Evolutionary conservation across 805 yeast species (phyloP).

Genomic region (Lipomyces kockii): DNA sequence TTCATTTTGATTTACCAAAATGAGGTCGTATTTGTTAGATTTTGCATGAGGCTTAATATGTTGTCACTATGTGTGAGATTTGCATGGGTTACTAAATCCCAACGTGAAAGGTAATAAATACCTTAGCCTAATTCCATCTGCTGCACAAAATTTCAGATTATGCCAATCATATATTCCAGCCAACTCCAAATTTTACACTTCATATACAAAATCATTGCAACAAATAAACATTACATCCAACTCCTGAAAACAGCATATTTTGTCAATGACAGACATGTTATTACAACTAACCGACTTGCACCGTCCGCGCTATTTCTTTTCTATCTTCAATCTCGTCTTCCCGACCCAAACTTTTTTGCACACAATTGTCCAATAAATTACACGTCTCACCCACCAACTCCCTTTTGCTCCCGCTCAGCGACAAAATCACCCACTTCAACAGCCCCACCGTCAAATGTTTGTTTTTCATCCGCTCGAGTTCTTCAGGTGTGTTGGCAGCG

Average conservation of each 20-base stretch:
- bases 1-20: no score
- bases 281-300: not conserved
- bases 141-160: not conserved
- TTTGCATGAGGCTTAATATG: no score
- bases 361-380: constrained; percentile 30
- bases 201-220: not conserved
- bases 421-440: constrained; percentile 44
- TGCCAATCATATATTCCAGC: not conserved
- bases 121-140: not conserved
- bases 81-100: no score
- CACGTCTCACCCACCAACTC: constrained; percentile 39
- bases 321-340: constrained; percentile 8
- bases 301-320: not conserved
- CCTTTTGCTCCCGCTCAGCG: constrained; percentile 40
- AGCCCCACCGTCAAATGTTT: constrained; percentile 62
- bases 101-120: no score
- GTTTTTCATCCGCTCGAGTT: constrained; percentile 45
- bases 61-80: no score
- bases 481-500: constrained; percentile 42
- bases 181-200: not conserved
- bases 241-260: not conserved
- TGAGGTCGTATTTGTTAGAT: not conserved
- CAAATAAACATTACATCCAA: not conserved
- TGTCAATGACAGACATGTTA: not conserved
- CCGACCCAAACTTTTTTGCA: constrained; percentile 34